These are phyloP conservation scores for Yamadazyma sp. DNA, from an alignment of 805 yeast genomes.

Conservation along the genomic window DNA sequence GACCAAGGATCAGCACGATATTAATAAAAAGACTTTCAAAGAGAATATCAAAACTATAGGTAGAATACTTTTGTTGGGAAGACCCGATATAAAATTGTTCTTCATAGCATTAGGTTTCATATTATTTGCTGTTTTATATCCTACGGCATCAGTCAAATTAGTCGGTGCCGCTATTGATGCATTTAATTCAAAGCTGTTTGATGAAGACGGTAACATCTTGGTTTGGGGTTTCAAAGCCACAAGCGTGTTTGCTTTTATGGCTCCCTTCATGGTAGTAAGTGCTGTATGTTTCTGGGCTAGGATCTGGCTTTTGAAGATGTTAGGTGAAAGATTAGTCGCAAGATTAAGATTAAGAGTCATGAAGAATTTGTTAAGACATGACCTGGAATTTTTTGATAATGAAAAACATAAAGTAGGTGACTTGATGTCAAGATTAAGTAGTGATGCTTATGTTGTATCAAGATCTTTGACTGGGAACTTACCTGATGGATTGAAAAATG, in stretches of 20 bases:
- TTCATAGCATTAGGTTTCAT: conserved; percentile 39
- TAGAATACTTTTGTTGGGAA: conserved; percentile 37
- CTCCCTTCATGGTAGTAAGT: conserved; percentile 41
- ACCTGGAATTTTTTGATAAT: conserved; percentile 38
- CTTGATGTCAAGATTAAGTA: conserved; percentile 40
- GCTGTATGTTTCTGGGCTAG: conserved; percentile 48
- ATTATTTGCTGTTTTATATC: conserved; percentile 42
- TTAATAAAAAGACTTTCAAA: conserved; percentile 25
- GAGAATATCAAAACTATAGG: conserved; percentile 35
- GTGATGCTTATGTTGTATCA: conserved; percentile 46
- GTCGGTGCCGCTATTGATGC: conserved; percentile 45
- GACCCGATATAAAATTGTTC: conserved; percentile 37
- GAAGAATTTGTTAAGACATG: conserved; percentile 42
- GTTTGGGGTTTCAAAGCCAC: conserved; percentile 45
- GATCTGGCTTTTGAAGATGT: conserved; percentile 38
- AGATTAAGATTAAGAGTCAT: conserved; percentile 38
- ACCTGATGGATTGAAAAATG: conserved; percentile 44
- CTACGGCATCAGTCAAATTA: conserved; percentile 41
- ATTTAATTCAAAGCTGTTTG: conserved; percentile 30
- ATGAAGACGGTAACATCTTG: conserved; percentile 36
- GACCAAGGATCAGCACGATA: conserved; percentile 28
- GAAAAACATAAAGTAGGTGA: conserved; percentile 47
- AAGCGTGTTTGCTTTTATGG: conserved; percentile 39
- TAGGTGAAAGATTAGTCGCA: conserved; percentile 45
- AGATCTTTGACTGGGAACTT: conserved; percentile 41